phyloP scores from a whole-genome alignment of 2,329 filamentous ascomycete species.

The Aureobasidium melanogenum region DNA sequence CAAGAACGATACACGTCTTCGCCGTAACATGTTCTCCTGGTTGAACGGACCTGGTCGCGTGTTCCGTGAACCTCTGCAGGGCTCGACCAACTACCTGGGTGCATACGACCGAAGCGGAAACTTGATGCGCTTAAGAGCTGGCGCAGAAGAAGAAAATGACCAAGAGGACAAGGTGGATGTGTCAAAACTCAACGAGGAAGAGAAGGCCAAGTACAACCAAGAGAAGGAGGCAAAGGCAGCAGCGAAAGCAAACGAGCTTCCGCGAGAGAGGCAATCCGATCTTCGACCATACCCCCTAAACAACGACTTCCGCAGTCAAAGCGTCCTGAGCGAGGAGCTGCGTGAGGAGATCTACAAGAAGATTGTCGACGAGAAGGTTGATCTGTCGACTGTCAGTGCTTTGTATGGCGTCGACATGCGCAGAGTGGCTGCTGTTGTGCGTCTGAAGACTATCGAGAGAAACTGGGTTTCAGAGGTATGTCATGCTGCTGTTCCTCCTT shows the following conservation, averaged over 20 bases:
- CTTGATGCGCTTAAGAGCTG: constrained; percentile 30
- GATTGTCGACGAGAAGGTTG: constrained; percentile 56
- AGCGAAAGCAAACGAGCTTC: constrained; percentile 19
- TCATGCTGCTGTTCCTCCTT: constrained; percentile 16
- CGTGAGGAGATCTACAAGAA: constrained; percentile 65
- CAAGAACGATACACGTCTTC: constrained; percentile 36
- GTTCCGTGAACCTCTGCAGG: constrained; percentile 40
- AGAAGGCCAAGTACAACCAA: constrained; percentile 14
- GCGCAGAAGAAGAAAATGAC: constrained; percentile 18
- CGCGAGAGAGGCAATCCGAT: constrained; percentile 20
- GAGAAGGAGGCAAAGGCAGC: constrained; percentile 15
- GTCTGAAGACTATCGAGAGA: constrained; percentile 79
- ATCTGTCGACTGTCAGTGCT: constrained; percentile 68
- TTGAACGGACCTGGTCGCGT: constrained; percentile 45
- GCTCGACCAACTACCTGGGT: constrained; percentile 47
- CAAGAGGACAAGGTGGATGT: constrained; percentile 17
- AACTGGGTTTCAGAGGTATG: constrained; percentile 68
- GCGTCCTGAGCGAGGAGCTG: constrained; percentile 64
- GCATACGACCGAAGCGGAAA: constrained; percentile 45
- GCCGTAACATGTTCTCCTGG: constrained; percentile 51
- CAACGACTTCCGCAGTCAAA: constrained; percentile 57
- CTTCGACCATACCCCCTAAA: constrained; percentile 67
- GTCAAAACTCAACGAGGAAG: constrained; percentile 17
- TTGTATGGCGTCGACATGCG: constrained; percentile 72
- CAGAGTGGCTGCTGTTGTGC: constrained; percentile 74